Base-by-base conservation (phyloP, 441 rosid species). In the Gossypium schwendimanii region DNA sequence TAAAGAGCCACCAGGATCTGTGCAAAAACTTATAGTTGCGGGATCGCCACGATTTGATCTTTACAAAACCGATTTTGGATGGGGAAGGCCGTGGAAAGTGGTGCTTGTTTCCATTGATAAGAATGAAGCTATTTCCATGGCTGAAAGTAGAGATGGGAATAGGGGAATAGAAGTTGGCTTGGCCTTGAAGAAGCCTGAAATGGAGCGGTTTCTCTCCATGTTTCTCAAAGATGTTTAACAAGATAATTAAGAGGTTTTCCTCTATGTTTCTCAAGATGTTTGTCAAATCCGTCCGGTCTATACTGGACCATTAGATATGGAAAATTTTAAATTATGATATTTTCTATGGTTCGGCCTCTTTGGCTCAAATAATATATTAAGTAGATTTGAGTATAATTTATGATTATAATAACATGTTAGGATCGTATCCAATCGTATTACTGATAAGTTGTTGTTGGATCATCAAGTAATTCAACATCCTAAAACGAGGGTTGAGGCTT, bases 401-500 rank as follows among this genome's bases (percentile, higher is more conserved):
- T 26, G 31, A 26, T 3, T 3, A 3, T 26, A 26, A 3, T 3
- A 26, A 26, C 31, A 26, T 26, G 31, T 26, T 3, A 3, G 0
- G 31, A 26, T 3, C 31, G 31, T 26, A 26, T 26, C 4, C 31
- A 26, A 26, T 26, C 31, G 31, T 26, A 26, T 26, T 26, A 26
- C 31, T 4, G 31, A 3, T 26, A 26, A 26, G 31, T 26, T 26
- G 26, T 24, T 24, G 5, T 26, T 26, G 31, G 31, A 26, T 3
- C 31, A 26, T 26, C 31, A 26, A 3, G 31, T 26, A 26, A 26
- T 3, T 26, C 31, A 3, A 26, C 31, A 26, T 26, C 31, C 31
- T 26, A 3, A 26, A 26, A 26, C 5, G 31, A 26, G 31, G 67
- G 79, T 66, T 6, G 99, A 91, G 70, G 79, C 87, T 0, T 86